Evolutionary conservation across 176 grass and related monocot species (phyloP), one percentile per base, ranked within the genome.

Genomic region (Tuctoria greenei): DNA sequence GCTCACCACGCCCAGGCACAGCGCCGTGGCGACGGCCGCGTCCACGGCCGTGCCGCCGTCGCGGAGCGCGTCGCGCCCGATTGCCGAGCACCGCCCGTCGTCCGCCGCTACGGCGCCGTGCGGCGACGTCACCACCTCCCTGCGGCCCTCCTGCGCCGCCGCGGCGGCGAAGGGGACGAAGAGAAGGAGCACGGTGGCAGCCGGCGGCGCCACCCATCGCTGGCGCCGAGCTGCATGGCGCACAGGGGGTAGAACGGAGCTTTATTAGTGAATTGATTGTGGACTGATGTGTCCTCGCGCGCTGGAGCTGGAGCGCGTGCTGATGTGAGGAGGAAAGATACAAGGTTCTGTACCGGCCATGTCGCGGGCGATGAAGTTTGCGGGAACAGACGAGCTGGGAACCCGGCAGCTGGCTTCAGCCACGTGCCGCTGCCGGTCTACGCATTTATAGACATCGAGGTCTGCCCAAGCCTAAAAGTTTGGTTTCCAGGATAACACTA

Each of bases 1-100:
- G 84, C 91, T 98, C 39, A 98, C 91, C 8, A 94, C 95, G 23
- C 95, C 95, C 16, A 98, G 86, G 77, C 95, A 98, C 26, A 98
- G 36, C 3, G 79, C 77, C 20, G 88, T 10, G 21, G 82, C 75
- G 0, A 93, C 91, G 4, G 95, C 86, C 0, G 84, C 91, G 76
- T 97, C 95, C 61, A 98, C 91, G 31, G 91, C 86, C 47, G 58
- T 75, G 4, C 95, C 91, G 42, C 95, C 91, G 8, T 83, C 64
- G 4, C 63, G 51, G 71, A 97, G 87, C 66, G 84, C 86, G 78
- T 93, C 88, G 10, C 84, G 85, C 55, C 91, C 95, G 1, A 83
- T 75, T 10, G 17, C 73, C 4, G 95, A 98, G 86, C 95, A 98
- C 46, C 95, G 86, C 15, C 39, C 55, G 67, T 98, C 91, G 67